phyloP scores from a whole-genome alignment of 2,329 filamentous ascomycete genomes.

The Paramyrothecium roridum region DNA sequence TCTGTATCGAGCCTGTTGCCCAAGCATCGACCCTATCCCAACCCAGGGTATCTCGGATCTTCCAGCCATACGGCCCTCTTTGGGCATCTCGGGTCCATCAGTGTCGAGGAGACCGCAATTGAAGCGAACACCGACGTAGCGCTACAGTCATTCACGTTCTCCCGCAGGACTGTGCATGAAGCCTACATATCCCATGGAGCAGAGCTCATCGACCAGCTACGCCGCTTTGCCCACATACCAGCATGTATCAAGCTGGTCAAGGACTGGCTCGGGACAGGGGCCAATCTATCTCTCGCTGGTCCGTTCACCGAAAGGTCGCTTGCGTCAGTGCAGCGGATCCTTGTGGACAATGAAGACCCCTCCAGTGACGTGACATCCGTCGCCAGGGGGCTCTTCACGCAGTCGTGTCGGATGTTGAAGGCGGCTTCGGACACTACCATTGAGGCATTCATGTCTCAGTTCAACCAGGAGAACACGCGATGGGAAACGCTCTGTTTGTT shows the following conservation, averaged over 20 bases:
- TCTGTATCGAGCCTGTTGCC: conserved; percentile 7
- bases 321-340: not conserved
- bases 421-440: conserved; percentile 1
- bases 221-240: not conserved
- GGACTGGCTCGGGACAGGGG: conserved; percentile 5
- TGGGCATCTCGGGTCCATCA: conserved; percentile 2
- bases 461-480: conserved; percentile 9
- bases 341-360: not conserved
- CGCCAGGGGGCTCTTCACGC: conserved; percentile 7
- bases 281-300: conserved; percentile 5
- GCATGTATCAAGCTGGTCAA: conserved; percentile 4
- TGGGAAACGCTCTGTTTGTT: conserved; percentile 22
- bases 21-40: conserved; percentile 11
- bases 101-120: not conserved
- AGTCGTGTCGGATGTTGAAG: conserved; percentile 4
- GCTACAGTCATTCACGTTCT: not conserved
- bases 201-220: conserved; percentile 3
- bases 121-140: not conserved
- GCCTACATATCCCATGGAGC: conserved; percentile 5
- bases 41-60: conserved; percentile 17
- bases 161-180: not conserved
- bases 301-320: conserved; percentile 4
- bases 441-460: conserved; percentile 9
- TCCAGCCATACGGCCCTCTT: conserved; percentile 15
- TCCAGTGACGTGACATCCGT: not conserved